phyloP scores from a whole-genome alignment of 352 stramenopile species.

The Pythium periplocum region DNA sequence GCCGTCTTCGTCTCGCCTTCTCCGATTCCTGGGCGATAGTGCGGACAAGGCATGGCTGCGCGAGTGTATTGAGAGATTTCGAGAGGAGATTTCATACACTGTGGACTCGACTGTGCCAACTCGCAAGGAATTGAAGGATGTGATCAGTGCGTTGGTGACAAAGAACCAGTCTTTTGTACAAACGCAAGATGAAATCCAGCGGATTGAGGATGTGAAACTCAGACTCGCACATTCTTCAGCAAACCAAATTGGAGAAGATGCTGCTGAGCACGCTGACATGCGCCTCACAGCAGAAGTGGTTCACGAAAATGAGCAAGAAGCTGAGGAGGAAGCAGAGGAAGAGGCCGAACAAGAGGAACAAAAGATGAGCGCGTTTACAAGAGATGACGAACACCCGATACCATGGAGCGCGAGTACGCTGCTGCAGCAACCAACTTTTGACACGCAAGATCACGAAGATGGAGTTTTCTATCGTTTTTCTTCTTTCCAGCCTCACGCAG shows the following conservation, averaged over 20 bases:
- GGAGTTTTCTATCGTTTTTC: slow-evolving; percentile 75
- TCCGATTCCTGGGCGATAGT: slow-evolving; percentile 54
- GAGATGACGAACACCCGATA: slow-evolving; percentile 85
- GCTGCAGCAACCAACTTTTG: slow-evolving; percentile 5
- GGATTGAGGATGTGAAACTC: slow-evolving; percentile 52
- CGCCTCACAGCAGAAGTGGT: slow-evolving; percentile 82
- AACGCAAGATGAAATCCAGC: slow-evolving; percentile 36
- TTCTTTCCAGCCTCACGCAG: slow-evolving; percentile 67
- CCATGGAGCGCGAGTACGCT: slow-evolving; percentile 66
- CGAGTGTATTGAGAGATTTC: slow-evolving; percentile 67
- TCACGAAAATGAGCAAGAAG: slow-evolving; percentile 88
- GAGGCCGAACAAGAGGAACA: slow-evolving; percentile 89
- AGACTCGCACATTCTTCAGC: slow-evolving; percentile 55
- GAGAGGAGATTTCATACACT: slow-evolving; percentile 76
- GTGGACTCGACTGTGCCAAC: slow-evolving; percentile 57
- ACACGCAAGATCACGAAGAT: slow-evolving; percentile 30
- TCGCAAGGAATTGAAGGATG: slow-evolving; percentile 66
- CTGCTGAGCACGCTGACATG: slow-evolving; percentile 62
- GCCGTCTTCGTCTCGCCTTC: slow-evolving; percentile 25
- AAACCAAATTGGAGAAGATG: slow-evolving; percentile 34
- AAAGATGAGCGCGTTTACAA: slow-evolving; percentile 89
- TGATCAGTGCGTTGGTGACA: slow-evolving; percentile 54
- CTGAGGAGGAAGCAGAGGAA: slow-evolving; percentile 84
- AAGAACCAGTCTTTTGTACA: slow-evolving; percentile 59
- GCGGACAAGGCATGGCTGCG: slow-evolving; percentile 45